phyloP scores from a whole-genome alignment of 352 stramenopile genomes.

The Globisporangium paroecandrum region DNA sequence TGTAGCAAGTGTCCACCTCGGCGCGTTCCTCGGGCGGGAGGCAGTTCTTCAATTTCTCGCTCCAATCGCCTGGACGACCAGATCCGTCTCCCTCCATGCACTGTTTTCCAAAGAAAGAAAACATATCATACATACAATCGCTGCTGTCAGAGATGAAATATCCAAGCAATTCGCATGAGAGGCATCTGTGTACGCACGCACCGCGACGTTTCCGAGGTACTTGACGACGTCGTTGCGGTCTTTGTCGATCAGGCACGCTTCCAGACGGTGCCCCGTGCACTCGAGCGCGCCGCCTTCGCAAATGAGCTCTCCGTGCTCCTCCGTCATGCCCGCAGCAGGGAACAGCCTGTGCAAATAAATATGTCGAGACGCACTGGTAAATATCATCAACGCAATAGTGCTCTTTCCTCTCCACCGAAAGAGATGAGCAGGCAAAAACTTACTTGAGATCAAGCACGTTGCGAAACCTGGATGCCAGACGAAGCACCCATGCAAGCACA shows the following conservation, averaged over 20 bases:
- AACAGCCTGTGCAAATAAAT: slow-evolving; percentile 37
- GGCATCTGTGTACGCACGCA: slow-evolving; percentile 22
- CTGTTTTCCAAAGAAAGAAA: slow-evolving; percentile 21
- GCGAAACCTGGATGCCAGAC: slow-evolving; percentile 43
- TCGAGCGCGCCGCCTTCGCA: slow-evolving; percentile 66
- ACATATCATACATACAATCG: neutral
- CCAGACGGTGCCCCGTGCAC: slow-evolving; percentile 71
- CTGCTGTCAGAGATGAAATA: neutral
- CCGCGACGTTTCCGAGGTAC: slow-evolving; percentile 70
- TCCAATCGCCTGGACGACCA: slow-evolving; percentile 64
- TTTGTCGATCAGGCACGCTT: slow-evolving; percentile 72
- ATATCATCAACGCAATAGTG: neutral
- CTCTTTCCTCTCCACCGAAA: neutral
- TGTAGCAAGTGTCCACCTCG: slow-evolving; percentile 56
- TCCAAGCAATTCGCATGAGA: neutral
- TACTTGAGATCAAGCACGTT: slow-evolving; percentile 71
- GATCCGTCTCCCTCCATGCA: slow-evolving; percentile 79
- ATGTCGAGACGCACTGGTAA: neutral
- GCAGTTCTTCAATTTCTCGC: slow-evolving; percentile 67
- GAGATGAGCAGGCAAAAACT: slow-evolving; percentile 13
- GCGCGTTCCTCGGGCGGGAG: slow-evolving; percentile 55
- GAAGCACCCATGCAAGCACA: neutral
- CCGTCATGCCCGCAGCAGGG: slow-evolving; percentile 65
- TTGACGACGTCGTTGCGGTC: slow-evolving; percentile 70
- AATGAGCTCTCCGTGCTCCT: slow-evolving; percentile 50